Percentiles rank a stretch among this genome's conserved stretches.
phyloP scores from a whole-genome alignment of 2,329 filamentous ascomycete species.

The Aureobasidium subglaciale region DNA sequence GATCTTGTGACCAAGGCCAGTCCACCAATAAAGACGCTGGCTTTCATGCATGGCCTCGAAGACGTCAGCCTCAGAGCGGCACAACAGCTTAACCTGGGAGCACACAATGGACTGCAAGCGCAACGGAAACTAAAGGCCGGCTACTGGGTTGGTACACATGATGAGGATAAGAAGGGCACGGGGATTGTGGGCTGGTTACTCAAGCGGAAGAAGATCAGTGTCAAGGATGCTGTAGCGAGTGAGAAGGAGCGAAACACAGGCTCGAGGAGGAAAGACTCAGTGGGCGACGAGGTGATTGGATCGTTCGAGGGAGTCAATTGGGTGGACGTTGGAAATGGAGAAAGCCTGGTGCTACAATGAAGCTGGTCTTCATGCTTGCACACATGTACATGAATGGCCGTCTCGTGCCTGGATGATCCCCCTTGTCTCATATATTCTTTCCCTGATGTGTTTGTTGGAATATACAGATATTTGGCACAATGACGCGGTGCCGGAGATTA shows the following conservation, averaged over 20 bases:
- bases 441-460: background rate
- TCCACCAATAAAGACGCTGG: conserved; percentile 47
- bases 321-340: conserved; percentile 49
- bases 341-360: conserved; percentile 45
- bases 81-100: conserved; percentile 58
- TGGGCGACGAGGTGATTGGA: conserved; percentile 26
- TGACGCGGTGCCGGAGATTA: conserved; percentile 4
- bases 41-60: conserved; percentile 58
- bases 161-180: conserved; percentile 54
- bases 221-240: conserved; percentile 42
- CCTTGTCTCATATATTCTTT: too few species aligned
- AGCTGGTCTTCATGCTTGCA: conserved; percentile 5
- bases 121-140: conserved; percentile 46
- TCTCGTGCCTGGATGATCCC: background rate
- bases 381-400: background rate
- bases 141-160: conserved; percentile 62
- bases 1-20: conserved; percentile 35
- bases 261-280: conserved; percentile 27
- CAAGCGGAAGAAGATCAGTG: conserved; percentile 33
- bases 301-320: conserved; percentile 40
- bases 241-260: conserved; percentile 40
- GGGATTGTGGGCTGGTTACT: conserved; percentile 50
- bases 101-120: conserved; percentile 52
- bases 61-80: conserved; percentile 46
- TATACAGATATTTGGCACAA: background rate